Base-by-base conservation (phyloP, 352 stramenopile species). In the Phytopythium chamaehyphon region DNA sequence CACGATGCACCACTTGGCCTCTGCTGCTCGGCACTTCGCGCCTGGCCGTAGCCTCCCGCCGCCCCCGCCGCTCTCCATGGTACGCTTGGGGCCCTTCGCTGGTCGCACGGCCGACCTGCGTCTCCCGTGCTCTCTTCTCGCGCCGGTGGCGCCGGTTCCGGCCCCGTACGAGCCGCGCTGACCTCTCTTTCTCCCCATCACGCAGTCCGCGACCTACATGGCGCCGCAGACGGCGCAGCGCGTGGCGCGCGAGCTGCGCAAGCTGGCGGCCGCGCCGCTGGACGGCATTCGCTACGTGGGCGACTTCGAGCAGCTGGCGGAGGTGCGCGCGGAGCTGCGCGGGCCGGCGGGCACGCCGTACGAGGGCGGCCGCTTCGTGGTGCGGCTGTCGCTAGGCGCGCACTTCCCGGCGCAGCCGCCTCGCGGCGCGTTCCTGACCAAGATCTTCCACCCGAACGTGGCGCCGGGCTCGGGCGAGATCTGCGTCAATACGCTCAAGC, bases 391-490 rank as follows among this genome's bases (percentile, higher is more conserved):
- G 28, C 73, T 98, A 16, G 91, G 84, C 22, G 77, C 88, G 24
- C 81, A 89, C 36, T 97, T 95, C 54, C 90, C 90, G 16, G 66
- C 83, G 28, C 68, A 86, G 44, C 88, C 89, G 18, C 89, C 89
- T 9, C 87, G 87, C 49, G 86, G 95, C 26, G 94, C 98, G 54
- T 99, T 99, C 60, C 68, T 98, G 19, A 99, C 97, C 33, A 99
- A 98, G 81, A 99, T 99, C 49, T 99, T 98, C 73, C 97, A 99
- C 68, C 97, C 97, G 0, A 99, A 99, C 73, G 96, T 99, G 19
- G 95, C 96, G 19, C 78, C 88, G 26, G 90, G 78, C 12, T 97
- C 90, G 22, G 97, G 97, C 36, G 96, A 98, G 36, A 99, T 99
- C 73, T 99, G 97, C 62, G 97, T 99, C 21, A 99, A 99, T 66